Evolutionary conservation across 2,329 filamentous ascomycete genomes (phyloP), one percentile per base, ranked within the genome.

Genomic region (Fusarium beomiforme): DNA sequence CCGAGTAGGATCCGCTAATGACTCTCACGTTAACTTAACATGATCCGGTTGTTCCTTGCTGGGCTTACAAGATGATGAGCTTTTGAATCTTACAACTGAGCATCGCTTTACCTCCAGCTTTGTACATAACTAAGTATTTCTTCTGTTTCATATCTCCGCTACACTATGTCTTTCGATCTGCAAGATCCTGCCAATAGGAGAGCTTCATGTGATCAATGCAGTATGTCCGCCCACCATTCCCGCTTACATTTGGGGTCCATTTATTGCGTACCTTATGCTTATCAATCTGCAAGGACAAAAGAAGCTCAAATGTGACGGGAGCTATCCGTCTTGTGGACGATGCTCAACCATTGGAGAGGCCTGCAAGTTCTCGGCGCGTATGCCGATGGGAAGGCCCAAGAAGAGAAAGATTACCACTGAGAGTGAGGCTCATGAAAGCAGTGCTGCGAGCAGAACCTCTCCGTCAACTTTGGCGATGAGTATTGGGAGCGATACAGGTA

Each of bases 151-250:
- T 36, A 19, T 9, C 5, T 16, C 1, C 2, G 3, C 16, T 19
- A 33, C 16, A 50, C 12, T 21, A 75, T 77, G 72, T 34, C 51
- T 14, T 46, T 51, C 5, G 46, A 54, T 16, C 37, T 64, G 5
- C 60, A 63, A 21, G 73, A 76, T 47, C 55, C 64, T 24, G 50
- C 62, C 31, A 69, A 67, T 43, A 69, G 75, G 49, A 71, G 75
- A 55, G 71, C 75, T n/a, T 76, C 75, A 17, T 76, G 75, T 62
- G 75, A 76, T 42, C 75, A 77, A 44, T 76, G 75, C 33, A 74
- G 75, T 76, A 59, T 42, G 51, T 49, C 33, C n/a, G 34, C 34
- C 17, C n/a, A 57, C 4, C n/a, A 24, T 39, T 43, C 8, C 26
- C 24, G 59, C 55, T 66, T 58, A 63, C 51, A 62, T 57, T 54